These are phyloP conservation scores for Wakefieldia striispora DNA, from an alignment of 768 basidiomycete species.

Conservation along the genomic window DNA sequence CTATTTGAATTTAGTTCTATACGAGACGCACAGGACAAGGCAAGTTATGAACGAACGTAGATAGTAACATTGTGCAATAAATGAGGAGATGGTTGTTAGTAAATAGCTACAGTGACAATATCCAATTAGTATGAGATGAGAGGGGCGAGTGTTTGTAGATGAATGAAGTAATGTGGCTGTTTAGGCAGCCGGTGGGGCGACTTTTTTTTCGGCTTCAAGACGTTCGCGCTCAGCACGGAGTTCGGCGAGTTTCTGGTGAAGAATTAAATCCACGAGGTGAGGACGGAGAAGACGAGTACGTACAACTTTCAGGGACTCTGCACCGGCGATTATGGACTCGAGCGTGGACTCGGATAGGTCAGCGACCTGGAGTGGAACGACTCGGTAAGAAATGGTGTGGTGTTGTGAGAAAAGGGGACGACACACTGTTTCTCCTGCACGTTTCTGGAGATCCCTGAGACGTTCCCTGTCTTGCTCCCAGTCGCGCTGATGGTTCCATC, in stretches of 20 bases:
- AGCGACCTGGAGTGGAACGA: slow-evolving; percentile 38
- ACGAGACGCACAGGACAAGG: background rate
- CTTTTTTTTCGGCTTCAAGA: slow-evolving; percentile 48
- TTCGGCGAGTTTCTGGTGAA: slow-evolving; percentile 32
- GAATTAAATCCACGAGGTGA: background rate
- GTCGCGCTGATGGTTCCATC: slow-evolving; percentile 27
- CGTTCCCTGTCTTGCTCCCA: slow-evolving; percentile 51
- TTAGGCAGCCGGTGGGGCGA: slow-evolving; percentile 24
- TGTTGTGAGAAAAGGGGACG: background rate
- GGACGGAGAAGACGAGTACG: slow-evolving; percentile 21
- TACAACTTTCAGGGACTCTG: slow-evolving; percentile 61
- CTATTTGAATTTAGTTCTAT: background rate
- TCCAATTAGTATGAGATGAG: slow-evolving; percentile 23
- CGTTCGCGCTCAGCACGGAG: slow-evolving; percentile 31
- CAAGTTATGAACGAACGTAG: background rate
- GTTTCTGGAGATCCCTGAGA: slow-evolving; percentile 42
- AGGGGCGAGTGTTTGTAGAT: slow-evolving; percentile 23
- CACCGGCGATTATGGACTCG: slow-evolving; percentile 53
- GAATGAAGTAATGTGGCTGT: slow-evolving; percentile 11
- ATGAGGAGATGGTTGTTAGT: background rate
- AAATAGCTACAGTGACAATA: slow-evolving; percentile 23
- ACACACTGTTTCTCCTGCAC: slow-evolving; percentile 51
- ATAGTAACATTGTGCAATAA: background rate
- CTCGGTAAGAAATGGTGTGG: background rate
- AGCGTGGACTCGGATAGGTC: slow-evolving; percentile 69